Evolutionary conservation across 345 rosid genomes (phyloP).

Genomic region (Rhizophora mangle): DNA sequence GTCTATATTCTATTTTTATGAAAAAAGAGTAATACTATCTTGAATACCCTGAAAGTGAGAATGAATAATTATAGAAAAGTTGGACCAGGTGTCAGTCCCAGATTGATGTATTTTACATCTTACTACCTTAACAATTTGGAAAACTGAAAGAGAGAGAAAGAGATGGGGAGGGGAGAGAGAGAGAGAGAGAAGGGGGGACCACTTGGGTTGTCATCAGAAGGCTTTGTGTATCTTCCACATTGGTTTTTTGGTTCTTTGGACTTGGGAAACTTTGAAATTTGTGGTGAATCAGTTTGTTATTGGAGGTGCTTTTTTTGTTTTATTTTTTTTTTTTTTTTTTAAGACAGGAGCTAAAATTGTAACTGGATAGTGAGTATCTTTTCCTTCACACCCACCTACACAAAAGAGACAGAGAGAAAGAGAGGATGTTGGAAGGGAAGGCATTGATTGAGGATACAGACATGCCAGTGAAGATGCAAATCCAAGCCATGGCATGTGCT

Average conservation of each 20-base stretch:
- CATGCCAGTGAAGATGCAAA: slow-evolving; percentile 91
- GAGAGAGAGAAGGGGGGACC: no score
- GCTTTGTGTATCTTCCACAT: slow-evolving; percentile 13
- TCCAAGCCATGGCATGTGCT: slow-evolving; percentile 80
- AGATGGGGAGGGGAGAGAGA: no score
- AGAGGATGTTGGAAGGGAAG: slow-evolving; percentile 71
- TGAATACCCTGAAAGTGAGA: slow-evolving; percentile 11
- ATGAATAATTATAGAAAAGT: slow-evolving; percentile 11
- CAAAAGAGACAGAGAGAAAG: background rate
- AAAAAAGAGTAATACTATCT: background rate
- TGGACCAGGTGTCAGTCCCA: slow-evolving; percentile 16
- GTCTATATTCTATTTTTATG: no score
- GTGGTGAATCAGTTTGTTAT: background rate
- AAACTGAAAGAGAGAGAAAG: background rate
- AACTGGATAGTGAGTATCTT: background rate
- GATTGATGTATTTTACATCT: background rate
- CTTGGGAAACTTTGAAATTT: no score
- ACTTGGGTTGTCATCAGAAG: background rate
- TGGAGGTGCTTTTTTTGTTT: slow-evolving; percentile 1
- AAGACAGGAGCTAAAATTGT: slow-evolving; percentile 18
- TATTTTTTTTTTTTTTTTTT: slow-evolving; percentile 15
- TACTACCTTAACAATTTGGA: slow-evolving; percentile 12
- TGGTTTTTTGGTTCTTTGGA: no score
- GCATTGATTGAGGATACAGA: slow-evolving; percentile 75
- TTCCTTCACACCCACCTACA: no score